Evolutionary conservation across 2,329 filamentous ascomycete genomes (phyloP).

Genomic region (Phialophora macrospora): DNA sequence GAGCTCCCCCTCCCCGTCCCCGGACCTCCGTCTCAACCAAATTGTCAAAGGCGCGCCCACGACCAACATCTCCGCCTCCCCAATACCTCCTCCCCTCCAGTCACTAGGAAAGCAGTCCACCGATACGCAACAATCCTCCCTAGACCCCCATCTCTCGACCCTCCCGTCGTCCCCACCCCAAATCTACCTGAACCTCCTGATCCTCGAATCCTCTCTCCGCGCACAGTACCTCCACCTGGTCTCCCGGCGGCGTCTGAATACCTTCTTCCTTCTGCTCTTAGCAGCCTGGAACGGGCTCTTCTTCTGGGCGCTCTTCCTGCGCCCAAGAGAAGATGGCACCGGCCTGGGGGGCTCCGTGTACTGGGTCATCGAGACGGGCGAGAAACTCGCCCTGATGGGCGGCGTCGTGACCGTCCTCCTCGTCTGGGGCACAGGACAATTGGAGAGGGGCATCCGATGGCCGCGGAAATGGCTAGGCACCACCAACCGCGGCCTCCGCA

Average conservation of each 20-base stretch:
- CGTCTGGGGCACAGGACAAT: conserved; percentile 94
- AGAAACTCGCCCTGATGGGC: conserved; percentile 90
- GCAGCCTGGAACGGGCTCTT: conserved; percentile 82
- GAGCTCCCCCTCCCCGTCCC: conserved; percentile 51
- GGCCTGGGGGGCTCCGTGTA: conserved; percentile 87
- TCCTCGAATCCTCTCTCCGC: conserved; percentile 91
- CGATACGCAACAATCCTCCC: conserved; percentile 19
- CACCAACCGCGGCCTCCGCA: conserved; percentile 85
- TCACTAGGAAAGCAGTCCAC: conserved; percentile 36
- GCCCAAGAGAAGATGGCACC: conserved; percentile 91
- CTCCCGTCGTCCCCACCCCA: conserved; percentile 90
- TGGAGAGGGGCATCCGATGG: conserved; percentile 94
- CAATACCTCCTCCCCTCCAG: conserved; percentile 48
- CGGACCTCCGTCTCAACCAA: conserved; percentile 72
- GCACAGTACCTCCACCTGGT: conserved; percentile 91
- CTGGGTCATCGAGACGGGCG: conserved; percentile 88
- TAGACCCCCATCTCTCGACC: conserved; percentile 71
- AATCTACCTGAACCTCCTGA: conserved; percentile 97
- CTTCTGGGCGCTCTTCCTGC: conserved; percentile 86
- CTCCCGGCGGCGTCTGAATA: conserved; percentile 85
- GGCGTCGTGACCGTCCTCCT: conserved; percentile 84
- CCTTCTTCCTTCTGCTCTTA: conserved; percentile 84
- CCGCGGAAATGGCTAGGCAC: conserved; percentile 87
- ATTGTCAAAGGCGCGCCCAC: conserved; percentile 87
- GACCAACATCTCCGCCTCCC: conserved; percentile 58